phyloP scores from a whole-genome alignment of 2,329 filamentous ascomycete species.

The Claviceps sp. region DNA sequence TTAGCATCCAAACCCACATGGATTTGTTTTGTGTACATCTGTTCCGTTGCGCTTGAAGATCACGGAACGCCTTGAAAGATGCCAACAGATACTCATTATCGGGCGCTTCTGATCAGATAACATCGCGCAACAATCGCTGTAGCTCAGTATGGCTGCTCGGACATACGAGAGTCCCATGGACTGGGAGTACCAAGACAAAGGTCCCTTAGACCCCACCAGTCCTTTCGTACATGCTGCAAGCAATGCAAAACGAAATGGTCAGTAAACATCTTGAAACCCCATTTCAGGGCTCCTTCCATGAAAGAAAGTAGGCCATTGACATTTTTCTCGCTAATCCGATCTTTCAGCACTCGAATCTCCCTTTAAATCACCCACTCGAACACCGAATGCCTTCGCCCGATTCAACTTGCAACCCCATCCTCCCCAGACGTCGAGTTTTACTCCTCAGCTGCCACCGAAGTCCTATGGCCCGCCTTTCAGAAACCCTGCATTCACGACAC shows the following conservation, averaged over 20 bases:
- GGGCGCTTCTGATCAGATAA: neutral
- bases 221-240: constrained; percentile 44
- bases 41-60: constrained; percentile 15
- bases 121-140: neutral
- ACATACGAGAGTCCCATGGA: constrained; percentile 52
- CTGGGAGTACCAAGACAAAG: constrained; percentile 48
- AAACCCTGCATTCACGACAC: constrained; percentile 52
- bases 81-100: neutral
- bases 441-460: constrained; percentile 27
- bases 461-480: constrained; percentile 40
- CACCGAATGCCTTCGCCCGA: constrained; percentile 22
- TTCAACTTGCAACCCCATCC: constrained; percentile 21
- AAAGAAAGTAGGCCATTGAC: neutral
- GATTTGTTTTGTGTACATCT: constrained; percentile 22
- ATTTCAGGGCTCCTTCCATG: neutral
- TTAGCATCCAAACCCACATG: constrained; percentile 1
- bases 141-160: constrained; percentile 34
- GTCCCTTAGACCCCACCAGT: constrained; percentile 46
- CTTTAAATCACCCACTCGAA: constrained; percentile 19
- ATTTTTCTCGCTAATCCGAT: constrained; percentile 10
- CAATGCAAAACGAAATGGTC: constrained; percentile 27
- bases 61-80: constrained; percentile 5
- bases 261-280: constrained; percentile 11
- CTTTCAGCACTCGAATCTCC: constrained; percentile 25
- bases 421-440: constrained; percentile 33